Conservation (phyloP, 179 eudicot genomes). For the Silene coronaria region DNA sequence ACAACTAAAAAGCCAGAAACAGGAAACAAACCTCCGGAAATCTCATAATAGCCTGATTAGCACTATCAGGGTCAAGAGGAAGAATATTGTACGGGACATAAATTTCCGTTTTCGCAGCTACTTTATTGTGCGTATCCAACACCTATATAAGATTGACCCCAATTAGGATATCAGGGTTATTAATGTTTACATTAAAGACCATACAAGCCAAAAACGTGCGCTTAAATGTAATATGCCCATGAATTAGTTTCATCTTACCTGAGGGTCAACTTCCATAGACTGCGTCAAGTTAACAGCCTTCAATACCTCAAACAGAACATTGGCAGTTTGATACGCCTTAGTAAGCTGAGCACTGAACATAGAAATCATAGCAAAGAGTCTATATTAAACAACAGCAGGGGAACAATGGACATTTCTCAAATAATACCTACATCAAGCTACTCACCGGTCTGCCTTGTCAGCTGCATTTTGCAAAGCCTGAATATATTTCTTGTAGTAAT, state of each 20-base stretch:
- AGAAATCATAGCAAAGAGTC: conserved; percentile 17
- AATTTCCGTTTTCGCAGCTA: conserved; percentile 90
- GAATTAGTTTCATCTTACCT: conserved; percentile 42
- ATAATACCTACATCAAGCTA: conserved; percentile 1
- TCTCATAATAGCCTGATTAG: conserved; percentile 94
- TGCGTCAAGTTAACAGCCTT: conserved; percentile 93
- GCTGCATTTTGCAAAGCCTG: conserved; percentile 97
- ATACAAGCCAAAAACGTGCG: not conserved
- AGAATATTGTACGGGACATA: conserved; percentile 89
- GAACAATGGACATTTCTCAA: not conserved
- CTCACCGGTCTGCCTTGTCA: conserved; percentile 97
- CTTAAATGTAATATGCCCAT: not conserved
- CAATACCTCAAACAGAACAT: conserved; percentile 97
- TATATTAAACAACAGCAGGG: not conserved
- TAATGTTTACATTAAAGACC: not conserved
- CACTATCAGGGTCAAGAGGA: conserved; percentile 98
- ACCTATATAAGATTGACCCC: conserved; percentile 37
- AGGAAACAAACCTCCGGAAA: conserved; percentile 69
- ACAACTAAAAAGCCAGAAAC: not conserved
- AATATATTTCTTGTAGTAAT: conserved; percentile 92
- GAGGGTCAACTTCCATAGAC: conserved; percentile 85
- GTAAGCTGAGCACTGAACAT: conserved; percentile 89
- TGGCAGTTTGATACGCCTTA: conserved; percentile 98
- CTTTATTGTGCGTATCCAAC: conserved; percentile 92
- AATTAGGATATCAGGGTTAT: not conserved